These are phyloP conservation scores for Pochonia chlamydosporia DNA, from an alignment of 2,329 filamentous ascomycete species.

Conservation along the genomic window DNA sequence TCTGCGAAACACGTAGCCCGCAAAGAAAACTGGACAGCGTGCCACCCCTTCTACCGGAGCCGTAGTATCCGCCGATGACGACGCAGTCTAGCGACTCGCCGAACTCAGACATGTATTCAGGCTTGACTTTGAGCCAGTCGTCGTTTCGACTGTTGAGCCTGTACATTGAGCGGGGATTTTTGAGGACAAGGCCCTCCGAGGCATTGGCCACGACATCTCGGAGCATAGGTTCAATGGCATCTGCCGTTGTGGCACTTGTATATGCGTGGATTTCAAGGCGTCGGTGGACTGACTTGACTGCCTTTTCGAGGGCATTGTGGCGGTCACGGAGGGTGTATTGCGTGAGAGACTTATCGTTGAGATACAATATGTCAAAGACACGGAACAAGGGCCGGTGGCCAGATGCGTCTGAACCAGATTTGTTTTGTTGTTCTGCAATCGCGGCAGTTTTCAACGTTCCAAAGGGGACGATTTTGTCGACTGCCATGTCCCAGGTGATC, in stretches of 20 bases:
- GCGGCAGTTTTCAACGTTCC: slow-evolving; percentile 92
- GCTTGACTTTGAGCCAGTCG: slow-evolving; percentile 98
- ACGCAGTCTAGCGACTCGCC: slow-evolving; percentile 89
- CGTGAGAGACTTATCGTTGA: slow-evolving; percentile 77
- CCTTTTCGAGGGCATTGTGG: slow-evolving; percentile 64
- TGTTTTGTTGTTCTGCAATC: slow-evolving; percentile 63
- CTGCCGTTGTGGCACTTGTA: slow-evolving; percentile 56
- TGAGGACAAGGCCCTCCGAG: slow-evolving; percentile 86
- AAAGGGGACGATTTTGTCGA: slow-evolving; percentile 81
- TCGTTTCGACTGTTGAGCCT: slow-evolving; percentile 84
- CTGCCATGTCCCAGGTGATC: slow-evolving; percentile 92
- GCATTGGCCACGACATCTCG: slow-evolving; percentile 79
- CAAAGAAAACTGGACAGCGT: slow-evolving; percentile 83
- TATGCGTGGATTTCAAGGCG: slow-evolving; percentile 80
- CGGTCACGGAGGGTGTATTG: slow-evolving; percentile 79
- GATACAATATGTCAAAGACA: slow-evolving; percentile 84
- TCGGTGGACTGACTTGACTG: slow-evolving; percentile 64
- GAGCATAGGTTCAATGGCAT: slow-evolving; percentile 72
- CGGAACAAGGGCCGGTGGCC: slow-evolving; percentile 66
- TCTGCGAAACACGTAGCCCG: slow-evolving; percentile 70
- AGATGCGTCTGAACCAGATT: slow-evolving; percentile 45
- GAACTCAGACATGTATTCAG: slow-evolving; percentile 96
- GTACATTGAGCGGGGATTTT: slow-evolving; percentile 86
- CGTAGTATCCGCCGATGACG: slow-evolving; percentile 88
- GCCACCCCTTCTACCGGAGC: slow-evolving; percentile 79